Evolutionary conservation across 805 yeast genomes (phyloP).

Genomic region (Metschnikowia proteae): DNA sequence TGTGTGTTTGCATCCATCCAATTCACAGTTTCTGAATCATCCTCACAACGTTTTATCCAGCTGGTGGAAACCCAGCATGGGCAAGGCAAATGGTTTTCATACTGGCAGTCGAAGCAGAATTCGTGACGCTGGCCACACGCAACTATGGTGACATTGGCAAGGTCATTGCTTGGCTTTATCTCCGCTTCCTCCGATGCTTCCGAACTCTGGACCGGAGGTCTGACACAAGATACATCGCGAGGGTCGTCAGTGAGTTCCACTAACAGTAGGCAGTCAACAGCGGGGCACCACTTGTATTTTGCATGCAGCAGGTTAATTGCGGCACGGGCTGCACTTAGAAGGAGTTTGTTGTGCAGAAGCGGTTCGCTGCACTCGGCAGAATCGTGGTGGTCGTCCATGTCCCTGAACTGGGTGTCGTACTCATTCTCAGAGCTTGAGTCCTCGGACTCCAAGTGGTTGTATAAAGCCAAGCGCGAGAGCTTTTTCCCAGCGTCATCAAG

Average conservation of each 20-base stretch:
- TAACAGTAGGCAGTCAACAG: slow-evolving; percentile 68
- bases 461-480: neutral
- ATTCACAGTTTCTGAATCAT: slow-evolving; percentile 82
- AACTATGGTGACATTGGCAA: slow-evolving; percentile 57
- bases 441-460: neutral
- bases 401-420: neutral
- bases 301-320: slow-evolving; percentile 22
- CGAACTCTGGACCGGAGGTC: slow-evolving; percentile 7
- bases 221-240: slow-evolving; percentile 12
- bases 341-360: slow-evolving; percentile 10
- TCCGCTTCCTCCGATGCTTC: neutral
- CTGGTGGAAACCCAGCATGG: slow-evolving; percentile 63
- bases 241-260: slow-evolving; percentile 32
- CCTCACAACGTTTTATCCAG: slow-evolving; percentile 79
- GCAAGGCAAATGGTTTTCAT: slow-evolving; percentile 79
- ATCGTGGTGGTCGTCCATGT: neutral
- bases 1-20: slow-evolving; percentile 88
- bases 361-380: slow-evolving; percentile 6
- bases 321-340: slow-evolving; percentile 12
- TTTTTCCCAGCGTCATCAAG: neutral
- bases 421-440: slow-evolving; percentile 2
- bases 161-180: slow-evolving; percentile 7
- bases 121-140: slow-evolving; percentile 61
- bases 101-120: slow-evolving; percentile 75
- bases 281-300: slow-evolving; percentile 75